phyloP scores from a whole-genome alignment of 805 yeast genomes.

The Tetrapisispora phaffii region DNA sequence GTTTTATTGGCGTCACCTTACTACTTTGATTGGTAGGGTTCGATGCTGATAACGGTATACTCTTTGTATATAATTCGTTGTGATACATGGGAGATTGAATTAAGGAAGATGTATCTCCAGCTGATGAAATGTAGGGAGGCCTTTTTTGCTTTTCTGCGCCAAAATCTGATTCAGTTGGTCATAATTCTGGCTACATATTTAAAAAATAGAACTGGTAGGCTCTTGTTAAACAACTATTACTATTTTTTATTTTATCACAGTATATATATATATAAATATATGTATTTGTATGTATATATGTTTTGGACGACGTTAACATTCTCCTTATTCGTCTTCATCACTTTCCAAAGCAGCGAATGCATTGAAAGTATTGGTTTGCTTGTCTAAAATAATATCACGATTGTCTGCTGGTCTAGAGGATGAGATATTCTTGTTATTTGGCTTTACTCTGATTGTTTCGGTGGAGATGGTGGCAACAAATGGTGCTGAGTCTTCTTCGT shows the following conservation, averaged over 20 bases:
- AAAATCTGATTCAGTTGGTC: conserved; percentile 31
- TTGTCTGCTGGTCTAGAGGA: conserved; percentile 66
- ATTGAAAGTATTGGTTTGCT: conserved; percentile 57
- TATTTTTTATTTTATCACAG: background rate
- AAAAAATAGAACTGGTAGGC: too few species aligned
- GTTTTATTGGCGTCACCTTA: conserved; percentile 27
- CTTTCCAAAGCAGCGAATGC: conserved; percentile 71
- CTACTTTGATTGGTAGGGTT: conserved; percentile 11
- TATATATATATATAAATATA: background rate
- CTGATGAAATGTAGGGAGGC: conserved; percentile 27
- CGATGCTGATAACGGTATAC: conserved; percentile 18
- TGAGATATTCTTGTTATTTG: conserved; percentile 66
- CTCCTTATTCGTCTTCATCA: conserved; percentile 41
- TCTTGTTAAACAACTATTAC: too few species aligned
- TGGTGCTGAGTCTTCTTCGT: conserved; percentile 35
- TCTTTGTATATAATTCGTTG: background rate
- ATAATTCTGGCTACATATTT: conserved; percentile 12
- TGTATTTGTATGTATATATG: background rate
- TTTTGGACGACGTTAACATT: background rate
- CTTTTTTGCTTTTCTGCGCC: conserved; percentile 24
- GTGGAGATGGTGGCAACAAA: conserved; percentile 20
- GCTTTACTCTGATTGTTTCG: conserved; percentile 49
- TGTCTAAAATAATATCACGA: conserved; percentile 60
- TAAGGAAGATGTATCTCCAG: conserved; percentile 32
- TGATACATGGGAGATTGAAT: conserved; percentile 23